These are phyloP conservation scores for Coemansia sp. DNA, from an alignment of 192 early-diverging fungal genomes.

Conservation along the genomic window DNA sequence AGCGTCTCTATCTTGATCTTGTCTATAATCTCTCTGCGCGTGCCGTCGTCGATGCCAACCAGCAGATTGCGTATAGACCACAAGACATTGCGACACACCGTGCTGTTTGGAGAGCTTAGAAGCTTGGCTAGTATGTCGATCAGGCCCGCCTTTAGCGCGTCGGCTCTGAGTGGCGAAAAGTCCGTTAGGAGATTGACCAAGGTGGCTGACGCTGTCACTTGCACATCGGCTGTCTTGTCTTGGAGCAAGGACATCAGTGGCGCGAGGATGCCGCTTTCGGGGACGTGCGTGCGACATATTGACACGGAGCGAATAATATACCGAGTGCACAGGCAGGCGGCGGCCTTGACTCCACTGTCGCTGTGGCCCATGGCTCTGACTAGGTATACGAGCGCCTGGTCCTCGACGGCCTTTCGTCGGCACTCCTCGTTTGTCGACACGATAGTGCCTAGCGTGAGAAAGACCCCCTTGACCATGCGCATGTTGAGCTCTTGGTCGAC, in stretches of 20 bases:
- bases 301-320: conserved; percentile 51
- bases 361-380: conserved; percentile 36
- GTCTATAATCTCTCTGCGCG: conserved; percentile 20
- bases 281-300: conserved; percentile 52
- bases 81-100: conserved; percentile 41
- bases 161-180: conserved; percentile 39
- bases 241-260: conserved; percentile 33
- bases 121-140: conserved; percentile 27
- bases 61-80: conserved; percentile 48
- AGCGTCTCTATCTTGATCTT: conserved; percentile 28
- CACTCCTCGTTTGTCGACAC: conserved; percentile 50
- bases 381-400: conserved; percentile 24
- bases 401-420: conserved; percentile 31
- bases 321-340: conserved; percentile 46
- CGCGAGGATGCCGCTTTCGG: conserved; percentile 42
- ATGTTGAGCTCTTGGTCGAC: conserved; percentile 26
- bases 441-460: conserved; percentile 46
- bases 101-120: conserved; percentile 9
- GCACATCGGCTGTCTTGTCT: conserved; percentile 19
- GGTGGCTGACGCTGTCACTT: conserved; percentile 39
- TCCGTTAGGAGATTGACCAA: conserved; percentile 45
- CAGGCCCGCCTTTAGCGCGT: conserved; percentile 41
- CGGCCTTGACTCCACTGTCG: conserved; percentile 34
- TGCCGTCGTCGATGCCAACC: conserved; percentile 33
- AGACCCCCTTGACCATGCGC: conserved; percentile 14